A percentile compares a stretch with the other conserved stretches of the same genome.
phyloP scores from a whole-genome alignment of 164 flowering plant genomes.

The Piper longum region DNA sequence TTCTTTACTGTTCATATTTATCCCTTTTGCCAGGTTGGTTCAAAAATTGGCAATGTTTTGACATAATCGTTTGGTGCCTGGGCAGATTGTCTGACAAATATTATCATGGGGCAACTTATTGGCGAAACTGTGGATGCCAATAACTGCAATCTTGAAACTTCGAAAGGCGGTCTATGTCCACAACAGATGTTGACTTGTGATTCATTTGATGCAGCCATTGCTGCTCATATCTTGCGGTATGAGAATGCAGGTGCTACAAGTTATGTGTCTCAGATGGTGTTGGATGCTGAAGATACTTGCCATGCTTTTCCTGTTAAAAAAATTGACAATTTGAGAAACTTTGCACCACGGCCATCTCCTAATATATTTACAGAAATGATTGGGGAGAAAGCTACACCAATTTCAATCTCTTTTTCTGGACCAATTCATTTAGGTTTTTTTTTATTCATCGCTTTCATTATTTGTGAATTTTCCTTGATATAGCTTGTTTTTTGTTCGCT shows the following conservation, averaged over 20 bases:
- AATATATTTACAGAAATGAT: constrained; percentile 16
- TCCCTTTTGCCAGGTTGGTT: constrained; percentile 25
- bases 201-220: constrained; percentile 96
- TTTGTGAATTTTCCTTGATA: not conserved
- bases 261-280: constrained; percentile 35
- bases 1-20: not conserved
- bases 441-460: not conserved
- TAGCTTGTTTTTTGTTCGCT: not conserved
- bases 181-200: constrained; percentile 62
- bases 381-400: constrained; percentile 11
- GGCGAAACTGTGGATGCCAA: constrained; percentile 30
- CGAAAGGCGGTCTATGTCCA: constrained; percentile 24
- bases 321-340: constrained; percentile 9
- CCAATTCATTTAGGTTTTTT: constrained; percentile 27
- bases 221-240: constrained; percentile 60
- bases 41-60: constrained; percentile 16
- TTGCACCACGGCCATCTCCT: constrained; percentile 7
- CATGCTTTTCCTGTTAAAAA: constrained; percentile 79
- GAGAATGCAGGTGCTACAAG: constrained; percentile 22
- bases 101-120: constrained; percentile 60
- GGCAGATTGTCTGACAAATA: constrained; percentile 84
- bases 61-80: constrained; percentile 52
- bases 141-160: constrained; percentile 12
- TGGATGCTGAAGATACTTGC: constrained; percentile 95
- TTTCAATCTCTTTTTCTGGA: constrained; percentile 10